Percentiles rank a stretch among this genome's conserved stretches.
Conservation (phyloP, 2,329 filamentous ascomycete species). For the Nothophoma quercina region DNA sequence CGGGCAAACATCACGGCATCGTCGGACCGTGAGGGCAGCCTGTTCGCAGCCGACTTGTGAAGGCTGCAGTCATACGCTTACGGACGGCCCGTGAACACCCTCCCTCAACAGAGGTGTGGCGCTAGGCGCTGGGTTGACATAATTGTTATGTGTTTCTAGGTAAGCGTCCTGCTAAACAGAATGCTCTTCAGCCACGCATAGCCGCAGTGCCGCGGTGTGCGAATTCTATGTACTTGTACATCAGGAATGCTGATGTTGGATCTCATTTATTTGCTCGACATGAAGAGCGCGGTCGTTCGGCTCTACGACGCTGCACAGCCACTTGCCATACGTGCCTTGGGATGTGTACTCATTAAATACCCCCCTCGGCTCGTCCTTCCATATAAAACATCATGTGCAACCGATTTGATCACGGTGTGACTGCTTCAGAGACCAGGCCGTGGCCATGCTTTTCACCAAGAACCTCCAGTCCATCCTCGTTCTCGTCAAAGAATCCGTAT, state of each 20-base stretch:
- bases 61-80: constrained; percentile 28
- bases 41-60: background rate
- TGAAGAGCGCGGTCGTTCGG: background rate
- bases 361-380: no score
- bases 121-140: constrained; percentile 2
- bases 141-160: constrained; percentile 1
- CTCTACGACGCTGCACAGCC: background rate
- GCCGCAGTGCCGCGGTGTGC: background rate
- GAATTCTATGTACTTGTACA: background rate
- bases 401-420: background rate
- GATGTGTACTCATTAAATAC: no score
- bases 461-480: constrained; percentile 19
- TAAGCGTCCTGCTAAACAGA: constrained; percentile 1
- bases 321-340: no score
- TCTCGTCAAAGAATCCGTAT: constrained; percentile 45
- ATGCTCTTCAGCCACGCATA: constrained; percentile 2
- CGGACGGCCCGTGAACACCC: constrained; percentile 29
- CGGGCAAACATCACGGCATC: constrained; percentile 3
- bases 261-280: no score
- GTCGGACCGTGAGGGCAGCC: constrained; percentile 4
- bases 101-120: background rate
- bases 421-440: background rate
- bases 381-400: background rate
- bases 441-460: constrained; percentile 11
- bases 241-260: background rate